Evolutionary conservation across 2,329 filamentous ascomycete species (phyloP).

Genomic region (Clonostachys chloroleuca): DNA sequence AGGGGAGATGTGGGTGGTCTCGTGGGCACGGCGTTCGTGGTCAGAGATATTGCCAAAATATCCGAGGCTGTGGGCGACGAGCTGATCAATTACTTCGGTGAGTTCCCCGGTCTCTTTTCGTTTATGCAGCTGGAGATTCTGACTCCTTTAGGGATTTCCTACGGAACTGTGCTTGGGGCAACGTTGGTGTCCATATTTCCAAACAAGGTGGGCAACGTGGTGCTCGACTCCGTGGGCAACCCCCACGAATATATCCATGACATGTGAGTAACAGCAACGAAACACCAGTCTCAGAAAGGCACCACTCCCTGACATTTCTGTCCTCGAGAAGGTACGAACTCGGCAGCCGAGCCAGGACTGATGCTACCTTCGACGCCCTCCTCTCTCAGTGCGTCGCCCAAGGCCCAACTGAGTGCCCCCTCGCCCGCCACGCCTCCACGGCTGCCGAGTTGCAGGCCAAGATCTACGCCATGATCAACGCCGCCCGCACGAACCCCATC

Average conservation of each 20-base stretch:
- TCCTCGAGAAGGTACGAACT: too few species aligned
- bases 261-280: too few species aligned
- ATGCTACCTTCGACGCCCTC: constrained; percentile 18
- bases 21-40: constrained; percentile 36
- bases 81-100: constrained; percentile 26
- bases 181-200: constrained; percentile 35
- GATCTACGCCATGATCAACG: constrained; percentile 16
- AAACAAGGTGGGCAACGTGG: constrained; percentile 26
- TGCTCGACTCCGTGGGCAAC: constrained; percentile 29
- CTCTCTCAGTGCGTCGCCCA: constrained; percentile 18
- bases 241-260: constrained; percentile 20
- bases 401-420: constrained; percentile 14
- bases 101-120: neutral
- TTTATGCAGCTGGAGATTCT: too few species aligned
- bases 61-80: constrained; percentile 33
- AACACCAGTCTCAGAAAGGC: too few species aligned
- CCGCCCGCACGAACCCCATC: constrained; percentile 17
- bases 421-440: constrained; percentile 19
- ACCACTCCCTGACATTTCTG: too few species aligned
- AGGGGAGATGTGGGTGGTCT: constrained; percentile 21
- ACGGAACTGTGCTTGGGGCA: constrained; percentile 31
- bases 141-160: constrained; percentile 24
- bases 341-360: constrained; percentile 10
- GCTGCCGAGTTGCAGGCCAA: constrained; percentile 26
- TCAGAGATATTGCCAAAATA: constrained; percentile 35